Evolutionary conservation across 2,329 filamentous ascomycete species (phyloP).

Genomic region (Xylogone sp.): DNA sequence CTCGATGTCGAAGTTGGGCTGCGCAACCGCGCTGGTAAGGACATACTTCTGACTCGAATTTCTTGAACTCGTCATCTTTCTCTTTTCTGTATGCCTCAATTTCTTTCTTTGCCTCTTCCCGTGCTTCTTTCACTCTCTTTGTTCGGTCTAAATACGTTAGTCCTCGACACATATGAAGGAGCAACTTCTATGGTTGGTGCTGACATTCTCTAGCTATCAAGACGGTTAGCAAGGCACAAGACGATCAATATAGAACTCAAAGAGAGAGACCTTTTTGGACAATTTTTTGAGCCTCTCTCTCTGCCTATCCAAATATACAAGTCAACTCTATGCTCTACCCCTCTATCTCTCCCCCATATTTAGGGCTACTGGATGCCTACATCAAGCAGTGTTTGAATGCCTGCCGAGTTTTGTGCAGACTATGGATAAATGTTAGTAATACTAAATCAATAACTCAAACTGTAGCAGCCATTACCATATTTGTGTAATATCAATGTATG

Average conservation of each 20-base stretch:
- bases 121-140: slow-evolving; percentile 94
- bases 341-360: not conserved
- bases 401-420: slow-evolving; percentile 97
- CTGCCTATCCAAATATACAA: slow-evolving; percentile 57
- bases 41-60: slow-evolving; percentile 72
- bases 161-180: not conserved
- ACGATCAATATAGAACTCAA: slow-evolving; percentile 1
- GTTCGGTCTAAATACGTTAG: slow-evolving; percentile 65
- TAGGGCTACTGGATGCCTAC: slow-evolving; percentile 51
- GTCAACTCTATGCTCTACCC: slow-evolving; percentile 31
- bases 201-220: slow-evolving; percentile 80
- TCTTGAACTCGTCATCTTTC: slow-evolving; percentile 94
- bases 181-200: slow-evolving; percentile 23
- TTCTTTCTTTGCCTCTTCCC: slow-evolving; percentile 95
- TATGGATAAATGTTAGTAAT: slow-evolving; percentile 34
- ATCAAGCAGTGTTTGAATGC: slow-evolving; percentile 98
- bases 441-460: slow-evolving; percentile 13
- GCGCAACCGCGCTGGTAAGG: not conserved
- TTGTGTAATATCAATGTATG: slow-evolving; percentile 6
- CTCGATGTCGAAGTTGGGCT: slow-evolving; percentile 1
- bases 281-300: slow-evolving; percentile 98
- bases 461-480: slow-evolving; percentile 2
- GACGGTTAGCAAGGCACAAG: slow-evolving; percentile 26
- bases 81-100: slow-evolving; percentile 86
- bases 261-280: slow-evolving; percentile 76